Percentiles rank a stretch among this genome's conserved stretches.
Evolutionary conservation across 1,284 basidiomycete species (phyloP).

Genomic region (Microbotryum lychnidis-dioicae): DNA sequence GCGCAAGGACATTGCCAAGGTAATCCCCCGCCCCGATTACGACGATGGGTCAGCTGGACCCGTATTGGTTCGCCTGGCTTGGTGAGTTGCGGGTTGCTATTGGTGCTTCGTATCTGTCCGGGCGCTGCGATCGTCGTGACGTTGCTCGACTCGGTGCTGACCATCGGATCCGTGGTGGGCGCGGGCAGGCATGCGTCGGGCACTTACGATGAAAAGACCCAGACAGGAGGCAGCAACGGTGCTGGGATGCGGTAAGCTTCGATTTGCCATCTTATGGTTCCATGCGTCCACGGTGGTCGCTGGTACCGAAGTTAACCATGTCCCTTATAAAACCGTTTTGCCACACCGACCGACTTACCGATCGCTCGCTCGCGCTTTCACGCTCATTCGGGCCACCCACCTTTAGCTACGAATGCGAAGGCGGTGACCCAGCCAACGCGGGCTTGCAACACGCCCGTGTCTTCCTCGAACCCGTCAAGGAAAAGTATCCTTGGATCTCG

Average conservation of each 20-base stretch:
- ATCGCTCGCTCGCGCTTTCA: background rate
- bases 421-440: slow-evolving; percentile 70
- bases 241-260: slow-evolving; percentile 61
- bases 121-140: no score
- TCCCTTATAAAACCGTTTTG: no score
- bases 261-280: no score
- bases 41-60: slow-evolving; percentile 36
- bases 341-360: background rate
- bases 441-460: slow-evolving; percentile 58
- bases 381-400: background rate
- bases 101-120: no score
- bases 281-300: background rate
- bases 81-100: slow-evolving; percentile 32
- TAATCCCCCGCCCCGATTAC: slow-evolving; percentile 30
- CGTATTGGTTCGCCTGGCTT: slow-evolving; percentile 46
- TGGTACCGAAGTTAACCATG: background rate
- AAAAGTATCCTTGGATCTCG: slow-evolving; percentile 78
- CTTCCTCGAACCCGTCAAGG: slow-evolving; percentile 78
- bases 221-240: slow-evolving; percentile 82
- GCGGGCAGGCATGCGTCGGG: slow-evolving; percentile 19
- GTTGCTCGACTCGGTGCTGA: background rate
- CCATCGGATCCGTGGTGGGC: background rate
- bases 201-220: slow-evolving; percentile 53
- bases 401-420: slow-evolving; percentile 69
- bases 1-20: slow-evolving; percentile 18